Evolutionary conservation across 2,329 filamentous ascomycete genomes (phyloP).

Genomic region (Oidium heveae): DNA sequence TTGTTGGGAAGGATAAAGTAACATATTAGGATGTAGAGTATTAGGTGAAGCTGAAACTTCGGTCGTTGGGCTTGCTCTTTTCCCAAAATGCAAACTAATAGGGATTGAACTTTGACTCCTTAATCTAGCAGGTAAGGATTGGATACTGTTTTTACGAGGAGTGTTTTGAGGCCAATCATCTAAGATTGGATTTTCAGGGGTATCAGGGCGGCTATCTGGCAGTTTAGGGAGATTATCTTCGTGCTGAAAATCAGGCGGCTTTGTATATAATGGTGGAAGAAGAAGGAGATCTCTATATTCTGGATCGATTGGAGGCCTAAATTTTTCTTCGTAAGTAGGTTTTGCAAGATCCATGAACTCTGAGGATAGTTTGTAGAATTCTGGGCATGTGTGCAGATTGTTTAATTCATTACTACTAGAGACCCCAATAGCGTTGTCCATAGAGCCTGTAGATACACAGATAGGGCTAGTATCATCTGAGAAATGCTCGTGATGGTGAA

Average conservation of each 20-base stretch:
- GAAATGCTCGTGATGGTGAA: constrained; percentile 29
- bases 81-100: constrained; percentile 20
- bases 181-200: constrained; percentile 11
- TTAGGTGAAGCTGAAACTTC: constrained; percentile 16
- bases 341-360: background rate
- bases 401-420: background rate
- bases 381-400: background rate
- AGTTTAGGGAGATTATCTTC: constrained; percentile 23
- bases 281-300: constrained; percentile 39
- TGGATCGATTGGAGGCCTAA: constrained; percentile 41
- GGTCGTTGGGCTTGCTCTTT: constrained; percentile 17
- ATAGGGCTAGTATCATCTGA: constrained; percentile 46
- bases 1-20: background rate
- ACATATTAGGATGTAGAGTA: background rate
- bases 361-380: constrained; percentile 1
- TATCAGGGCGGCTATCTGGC: constrained; percentile 32
- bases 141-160: constrained; percentile 7
- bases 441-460: constrained; percentile 37
- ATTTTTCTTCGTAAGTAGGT: constrained; percentile 10
- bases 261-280: constrained; percentile 32
- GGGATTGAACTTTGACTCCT: constrained; percentile 28
- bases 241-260: constrained; percentile 19
- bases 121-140: constrained; percentile 12
- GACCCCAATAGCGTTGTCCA: background rate
- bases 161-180: constrained; percentile 7